Conservation (phyloP, 2,329 filamentous ascomycete species). For the Colletotrichum lentis region DNA sequence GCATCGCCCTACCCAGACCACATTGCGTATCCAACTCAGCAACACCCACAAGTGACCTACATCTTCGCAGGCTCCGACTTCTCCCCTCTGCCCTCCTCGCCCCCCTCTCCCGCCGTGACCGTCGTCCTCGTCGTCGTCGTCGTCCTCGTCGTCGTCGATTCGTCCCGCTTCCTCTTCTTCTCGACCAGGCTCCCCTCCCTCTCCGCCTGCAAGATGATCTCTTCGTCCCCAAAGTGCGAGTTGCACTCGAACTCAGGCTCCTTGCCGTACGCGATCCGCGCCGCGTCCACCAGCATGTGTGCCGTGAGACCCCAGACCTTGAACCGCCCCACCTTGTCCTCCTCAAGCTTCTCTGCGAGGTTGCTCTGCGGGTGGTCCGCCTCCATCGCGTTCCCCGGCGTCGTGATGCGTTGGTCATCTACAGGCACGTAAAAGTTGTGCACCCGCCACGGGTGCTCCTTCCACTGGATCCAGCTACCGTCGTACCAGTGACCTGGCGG, state of each 20-base stretch:
- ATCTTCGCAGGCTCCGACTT: slow-evolving; percentile 37
- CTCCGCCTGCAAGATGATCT: slow-evolving; percentile 57
- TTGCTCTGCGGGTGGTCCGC: slow-evolving; percentile 53
- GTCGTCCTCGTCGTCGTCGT: slow-evolving; percentile 38
- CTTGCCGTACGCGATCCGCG: slow-evolving; percentile 81
- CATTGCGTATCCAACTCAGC: background rate
- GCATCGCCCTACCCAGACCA: background rate
- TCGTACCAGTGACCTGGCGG: slow-evolving; percentile 79
- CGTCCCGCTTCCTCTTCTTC: slow-evolving; percentile 49
- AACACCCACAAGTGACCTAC: slow-evolving; percentile 12
- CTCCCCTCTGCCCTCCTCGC: slow-evolving; percentile 38
- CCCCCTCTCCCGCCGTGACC: slow-evolving; percentile 40
- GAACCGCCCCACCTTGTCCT: slow-evolving; percentile 66
- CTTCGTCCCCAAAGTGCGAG: slow-evolving; percentile 60
- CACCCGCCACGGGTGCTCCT: slow-evolving; percentile 80
- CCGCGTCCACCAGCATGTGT: slow-evolving; percentile 86
- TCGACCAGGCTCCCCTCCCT: slow-evolving; percentile 56
- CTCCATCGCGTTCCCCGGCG: slow-evolving; percentile 53
- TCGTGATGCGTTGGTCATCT: slow-evolving; percentile 72
- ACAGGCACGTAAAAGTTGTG: slow-evolving; percentile 94
- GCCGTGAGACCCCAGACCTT: slow-evolving; percentile 97
- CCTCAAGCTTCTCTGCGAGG: slow-evolving; percentile 53
- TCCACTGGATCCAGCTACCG: slow-evolving; percentile 82
- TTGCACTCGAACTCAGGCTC: slow-evolving; percentile 85
- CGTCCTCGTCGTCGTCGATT: slow-evolving; percentile 40